Percentiles rank a stretch among this genome's conserved stretches.
Conservation (phyloP, 305 asterid species). For the Fraxinus angustifolia region DNA sequence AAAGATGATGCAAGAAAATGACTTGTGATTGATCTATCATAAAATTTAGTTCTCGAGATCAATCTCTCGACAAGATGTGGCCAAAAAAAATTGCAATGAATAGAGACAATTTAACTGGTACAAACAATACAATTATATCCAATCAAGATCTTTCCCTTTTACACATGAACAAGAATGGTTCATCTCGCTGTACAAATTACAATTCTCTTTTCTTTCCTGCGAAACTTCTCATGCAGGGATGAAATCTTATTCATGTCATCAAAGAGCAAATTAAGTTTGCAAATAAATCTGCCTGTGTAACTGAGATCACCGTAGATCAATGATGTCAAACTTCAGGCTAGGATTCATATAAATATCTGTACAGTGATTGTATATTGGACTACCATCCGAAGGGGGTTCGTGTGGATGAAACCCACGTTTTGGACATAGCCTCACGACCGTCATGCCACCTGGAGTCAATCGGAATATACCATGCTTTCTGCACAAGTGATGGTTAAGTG, state of each 20-base stretch:
- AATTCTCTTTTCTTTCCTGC: neutral
- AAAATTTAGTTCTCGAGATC: neutral
- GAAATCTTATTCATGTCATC: neutral
- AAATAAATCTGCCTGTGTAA: neutral
- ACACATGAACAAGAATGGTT: neutral
- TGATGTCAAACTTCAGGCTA: slow-evolving; percentile 70
- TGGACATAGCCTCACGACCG: slow-evolving; percentile 85
- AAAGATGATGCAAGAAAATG: neutral
- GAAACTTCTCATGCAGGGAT: neutral
- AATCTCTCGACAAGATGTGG: neutral
- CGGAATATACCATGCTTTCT: slow-evolving; percentile 92
- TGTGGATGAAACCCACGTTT: slow-evolving; percentile 89
- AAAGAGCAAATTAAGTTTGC: slow-evolving; percentile 13
- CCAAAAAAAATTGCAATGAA: neutral
- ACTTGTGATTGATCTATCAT: neutral
- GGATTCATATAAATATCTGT: slow-evolving; percentile 88
- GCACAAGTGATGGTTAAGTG: neutral
- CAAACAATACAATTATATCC: neutral
- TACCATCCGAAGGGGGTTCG: slow-evolving; percentile 82
- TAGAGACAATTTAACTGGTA: neutral
- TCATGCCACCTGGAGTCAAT: slow-evolving; percentile 89
- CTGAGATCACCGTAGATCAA: slow-evolving; percentile 71
- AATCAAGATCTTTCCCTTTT: neutral
- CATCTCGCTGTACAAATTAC: neutral
- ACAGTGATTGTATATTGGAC: slow-evolving; percentile 84